Base-by-base conservation (phyloP, 2,329 filamentous ascomycete genomes). In the Cladophialophora bantiana region DNA sequence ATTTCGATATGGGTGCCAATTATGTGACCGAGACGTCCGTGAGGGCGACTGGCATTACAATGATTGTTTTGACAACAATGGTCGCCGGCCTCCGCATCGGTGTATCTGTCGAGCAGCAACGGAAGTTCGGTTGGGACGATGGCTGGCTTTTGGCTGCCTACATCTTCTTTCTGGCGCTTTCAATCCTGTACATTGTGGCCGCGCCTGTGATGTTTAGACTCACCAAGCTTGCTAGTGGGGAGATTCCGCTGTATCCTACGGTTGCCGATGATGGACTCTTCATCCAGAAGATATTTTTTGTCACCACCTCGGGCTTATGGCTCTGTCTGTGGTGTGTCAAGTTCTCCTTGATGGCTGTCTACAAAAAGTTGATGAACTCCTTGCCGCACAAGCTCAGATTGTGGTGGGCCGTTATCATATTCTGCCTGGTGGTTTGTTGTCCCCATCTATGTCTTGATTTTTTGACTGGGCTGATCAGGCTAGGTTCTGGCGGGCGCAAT, bases 311-410 rank as follows among this genome's bases (percentile, higher is more conserved):
- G 32, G 55, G 55, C 15, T 31, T 57, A 20, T 57, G 55, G 55
- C 36, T 57, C 35, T 36, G 32, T 7, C 55, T 57, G 20, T 57
- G 55, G 55, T 3, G 55, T 57, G 55, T 57, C 55, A 57, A 57
- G 35, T 57, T 57, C 35, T 57, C 55, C 35, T 31, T 57, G 55
- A 38, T 57, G 55, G 55, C 55, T n/a, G 55, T 57, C 55, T 57
- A 57, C 55, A 57, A 57, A 40, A 57, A 40, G 35, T 42, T 57
- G 55, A 57, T 57, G 55, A 36, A 31, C 12, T n/a, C 32, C 34
- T 38, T 57, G 55, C 55, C 55, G 7, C 34, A 42, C n/a, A 57
- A 38, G 35, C 7, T 57, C 18, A 40, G 55, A 40, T 40, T 57
- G 35, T 57, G 55, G 55, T 57, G 55, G 55, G 55, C 55, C 10